Percentiles rank a stretch among this genome's conserved stretches.
Evolutionary conservation across 345 rosid species (phyloP).

Genomic region (Raphanus sativus): DNA sequence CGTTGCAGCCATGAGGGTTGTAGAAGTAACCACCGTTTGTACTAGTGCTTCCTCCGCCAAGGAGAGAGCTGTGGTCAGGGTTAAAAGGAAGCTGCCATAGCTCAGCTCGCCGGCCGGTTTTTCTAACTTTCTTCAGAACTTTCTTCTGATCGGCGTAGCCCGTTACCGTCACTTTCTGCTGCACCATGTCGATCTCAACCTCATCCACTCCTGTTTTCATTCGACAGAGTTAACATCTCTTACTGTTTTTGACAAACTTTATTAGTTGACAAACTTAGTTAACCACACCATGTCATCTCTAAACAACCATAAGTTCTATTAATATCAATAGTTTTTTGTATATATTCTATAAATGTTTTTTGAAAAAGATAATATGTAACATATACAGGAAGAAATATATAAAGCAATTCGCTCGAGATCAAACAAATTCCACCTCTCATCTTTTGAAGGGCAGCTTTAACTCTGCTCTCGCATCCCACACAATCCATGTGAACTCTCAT

Average conservation of each 20-base stretch:
- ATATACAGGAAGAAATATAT: background rate
- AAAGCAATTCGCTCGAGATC: background rate
- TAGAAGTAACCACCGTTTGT: constrained; percentile 40
- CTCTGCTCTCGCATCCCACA: constrained; percentile 75
- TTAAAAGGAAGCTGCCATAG: constrained; percentile 80
- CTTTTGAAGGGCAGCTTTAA: constrained; percentile 57
- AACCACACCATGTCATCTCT: too few relatives aligned
- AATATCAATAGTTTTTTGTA: too few relatives aligned
- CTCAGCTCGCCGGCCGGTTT: constrained; percentile 80
- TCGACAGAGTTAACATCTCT: background rate
- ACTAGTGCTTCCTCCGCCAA: constrained; percentile 24
- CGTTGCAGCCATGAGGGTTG: constrained; percentile 62
- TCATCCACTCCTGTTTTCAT: constrained; percentile 63
- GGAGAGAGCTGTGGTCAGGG: constrained; percentile 43
- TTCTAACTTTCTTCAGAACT: constrained; percentile 65
- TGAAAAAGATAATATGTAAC: too few relatives aligned
- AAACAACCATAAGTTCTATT: too few relatives aligned
- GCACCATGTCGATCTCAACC: constrained; percentile 64
- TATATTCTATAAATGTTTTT: too few relatives aligned
- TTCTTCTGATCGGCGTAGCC: constrained; percentile 85
- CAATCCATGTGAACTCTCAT: constrained; percentile 93
- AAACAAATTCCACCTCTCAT: constrained; percentile 53
- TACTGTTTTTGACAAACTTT: background rate
- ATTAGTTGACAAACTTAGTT: too few relatives aligned
- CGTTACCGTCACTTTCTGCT: constrained; percentile 78